Conservation (phyloP, 1,284 basidiomycete genomes). For the Chondrostereum purpureum region DNA sequence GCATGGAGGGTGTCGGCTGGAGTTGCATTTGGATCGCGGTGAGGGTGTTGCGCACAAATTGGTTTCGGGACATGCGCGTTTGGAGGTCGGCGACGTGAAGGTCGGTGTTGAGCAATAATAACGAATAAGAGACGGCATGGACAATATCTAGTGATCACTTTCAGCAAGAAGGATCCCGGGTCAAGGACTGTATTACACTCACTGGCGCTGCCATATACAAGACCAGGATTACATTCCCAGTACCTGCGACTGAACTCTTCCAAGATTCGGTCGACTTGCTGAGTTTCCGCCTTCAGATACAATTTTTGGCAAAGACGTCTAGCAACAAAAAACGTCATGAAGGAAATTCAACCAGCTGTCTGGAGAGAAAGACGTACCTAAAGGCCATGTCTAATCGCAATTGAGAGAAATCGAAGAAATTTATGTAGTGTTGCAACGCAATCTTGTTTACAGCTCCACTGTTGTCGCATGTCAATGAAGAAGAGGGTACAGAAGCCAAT, state of each 20-base stretch:
- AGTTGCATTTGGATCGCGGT: conserved; percentile 75
- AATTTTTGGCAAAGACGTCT: conserved; percentile 88
- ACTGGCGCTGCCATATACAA: conserved; percentile 80
- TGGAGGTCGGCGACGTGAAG: conserved; percentile 90
- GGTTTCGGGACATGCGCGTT: conserved; percentile 86
- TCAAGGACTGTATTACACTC: no score
- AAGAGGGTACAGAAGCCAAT: no score
- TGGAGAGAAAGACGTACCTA: conserved; percentile 50
- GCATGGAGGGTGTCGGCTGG: conserved; percentile 40
- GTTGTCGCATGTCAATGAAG: conserved; percentile 15
- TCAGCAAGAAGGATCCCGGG: no score
- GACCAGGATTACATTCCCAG: conserved; percentile 83
- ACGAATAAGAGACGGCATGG: conserved; percentile 88
- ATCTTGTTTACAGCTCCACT: conserved; percentile 74
- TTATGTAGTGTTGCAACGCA: conserved; percentile 77
- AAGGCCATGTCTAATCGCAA: conserved; percentile 87
- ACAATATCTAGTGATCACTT: conserved; percentile 64
- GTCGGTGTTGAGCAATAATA: conserved; percentile 94
- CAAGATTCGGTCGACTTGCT: conserved; percentile 95
- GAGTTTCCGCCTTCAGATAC: conserved; percentile 92
- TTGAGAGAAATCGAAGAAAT: conserved; percentile 82
- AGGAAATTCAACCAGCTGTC: conserved; percentile 1
- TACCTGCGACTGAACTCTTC: conserved; percentile 86
- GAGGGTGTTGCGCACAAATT: conserved; percentile 92
- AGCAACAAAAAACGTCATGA: conserved; percentile 11